Evolutionary conservation across 202 grass and related monocot genomes (phyloP), one percentile per base, ranked within the genome.

Genomic region (Setaria italica): DNA sequence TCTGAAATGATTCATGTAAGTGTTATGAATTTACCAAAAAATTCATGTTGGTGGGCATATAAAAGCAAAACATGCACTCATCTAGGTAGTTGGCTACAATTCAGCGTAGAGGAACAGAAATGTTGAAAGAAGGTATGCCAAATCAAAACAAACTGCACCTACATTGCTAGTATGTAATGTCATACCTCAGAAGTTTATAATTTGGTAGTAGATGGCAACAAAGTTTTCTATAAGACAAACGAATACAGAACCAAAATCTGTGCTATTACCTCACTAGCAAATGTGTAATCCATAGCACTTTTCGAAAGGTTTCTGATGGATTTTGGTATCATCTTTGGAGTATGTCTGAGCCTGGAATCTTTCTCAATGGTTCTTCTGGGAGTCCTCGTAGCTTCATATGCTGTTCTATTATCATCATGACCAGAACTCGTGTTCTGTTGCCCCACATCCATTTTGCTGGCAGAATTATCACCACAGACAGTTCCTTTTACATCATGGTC

Each of bases 241-340:
- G 5, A 65, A 65, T 62, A 25, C 41, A 17, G 67, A 9, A 66
- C 43, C 45, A 48, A 91, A 81, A 69, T 47, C 67, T 48, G 25
- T 43, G 33, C 2, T 30, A 59, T 88, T 88, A 98, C 96, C 93
- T 97, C 88, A 84, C 72, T 85, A 90, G 77, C 58, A 77, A 85
- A 80, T 76, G 63, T 75, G 51, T 70, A 47, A 47, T 78, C 87
- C 11, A 87, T 15, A 74, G 82, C 59, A 41, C 87, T 90, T 77
- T 82, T 80, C 11, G 81, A 32, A 77, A 79, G 70, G 33, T 70
- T 74, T 79, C 86, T 92, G 53, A 83, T 29, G 17, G 66, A 89
- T 41, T 87, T 86, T 35, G 86, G 82, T 86, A 83, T 69, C 35
- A 85, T 71, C 59, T 72, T 92, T 3, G 72, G 72, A 88, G 79